These are phyloP conservation scores for Apiospora rasikravindrae DNA, from an alignment of 2,329 filamentous ascomycete species.

Conservation along the genomic window DNA sequence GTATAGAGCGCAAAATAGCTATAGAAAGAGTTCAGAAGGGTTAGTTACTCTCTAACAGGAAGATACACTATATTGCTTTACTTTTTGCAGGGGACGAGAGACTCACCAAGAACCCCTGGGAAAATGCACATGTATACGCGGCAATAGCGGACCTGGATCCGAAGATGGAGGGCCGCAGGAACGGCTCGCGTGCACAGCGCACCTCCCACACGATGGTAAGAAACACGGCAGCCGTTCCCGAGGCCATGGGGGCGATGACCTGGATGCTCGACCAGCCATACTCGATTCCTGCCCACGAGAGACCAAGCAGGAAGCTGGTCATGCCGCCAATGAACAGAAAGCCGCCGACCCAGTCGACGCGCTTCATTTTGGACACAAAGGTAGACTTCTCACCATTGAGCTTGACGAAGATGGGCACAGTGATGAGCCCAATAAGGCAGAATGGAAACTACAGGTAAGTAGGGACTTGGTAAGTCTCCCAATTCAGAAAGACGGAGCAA, in stretches of 20 bases:
- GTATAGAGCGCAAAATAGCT: constrained; percentile 19
- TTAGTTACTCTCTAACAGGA: background rate
- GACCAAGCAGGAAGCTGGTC: constrained; percentile 52
- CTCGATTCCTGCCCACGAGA: constrained; percentile 51
- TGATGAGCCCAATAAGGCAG: constrained; percentile 27
- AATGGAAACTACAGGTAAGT: constrained; percentile 24
- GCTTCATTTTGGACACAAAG: constrained; percentile 21
- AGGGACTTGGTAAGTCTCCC: background rate
- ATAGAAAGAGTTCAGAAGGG: background rate
- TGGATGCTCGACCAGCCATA: constrained; percentile 46
- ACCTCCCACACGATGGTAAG: constrained; percentile 31
- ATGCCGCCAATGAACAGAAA: constrained; percentile 53
- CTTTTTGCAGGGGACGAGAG: background rate
- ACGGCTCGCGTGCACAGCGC: constrained; percentile 21
- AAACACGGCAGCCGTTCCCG: constrained; percentile 29
- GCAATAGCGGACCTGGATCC: constrained; percentile 9
- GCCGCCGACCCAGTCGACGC: constrained; percentile 55
- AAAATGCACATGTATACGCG: constrained; percentile 19
- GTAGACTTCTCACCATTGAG: constrained; percentile 15
- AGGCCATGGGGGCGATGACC: constrained; percentile 25
- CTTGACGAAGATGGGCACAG: constrained; percentile 28
- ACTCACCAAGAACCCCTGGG: constrained; percentile 21
- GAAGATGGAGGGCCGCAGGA: constrained; percentile 19
- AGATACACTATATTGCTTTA: background rate
- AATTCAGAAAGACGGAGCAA: no score